phyloP scores from a whole-genome alignment of 2,329 filamentous ascomycete genomes.

The Neopestalotiopsis clavispora region DNA sequence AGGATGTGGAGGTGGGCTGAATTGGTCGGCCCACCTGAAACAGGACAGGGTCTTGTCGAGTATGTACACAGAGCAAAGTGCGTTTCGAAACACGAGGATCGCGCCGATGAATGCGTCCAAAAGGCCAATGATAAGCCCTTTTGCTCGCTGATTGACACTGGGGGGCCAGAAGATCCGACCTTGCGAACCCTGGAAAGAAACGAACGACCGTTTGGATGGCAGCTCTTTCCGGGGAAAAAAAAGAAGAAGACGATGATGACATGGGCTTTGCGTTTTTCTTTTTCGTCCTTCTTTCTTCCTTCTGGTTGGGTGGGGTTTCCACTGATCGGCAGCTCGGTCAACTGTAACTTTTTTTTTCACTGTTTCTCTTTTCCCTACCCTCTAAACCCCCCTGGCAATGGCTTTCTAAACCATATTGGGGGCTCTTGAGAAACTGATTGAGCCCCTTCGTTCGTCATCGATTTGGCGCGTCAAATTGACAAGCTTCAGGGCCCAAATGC shows the following conservation, averaged over 20 bases:
- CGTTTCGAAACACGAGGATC: constrained; percentile 17
- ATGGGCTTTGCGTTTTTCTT: not conserved
- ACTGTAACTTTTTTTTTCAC: not conserved
- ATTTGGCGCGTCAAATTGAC: constrained; percentile 1
- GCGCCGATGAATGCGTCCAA: constrained; percentile 1
- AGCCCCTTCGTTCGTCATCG: not conserved
- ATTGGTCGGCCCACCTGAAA: constrained; percentile 18
- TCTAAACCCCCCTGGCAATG: not conserved
- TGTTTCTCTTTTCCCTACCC: not conserved
- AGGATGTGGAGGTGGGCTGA: constrained; percentile 18
- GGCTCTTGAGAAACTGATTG: not conserved
- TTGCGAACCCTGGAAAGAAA: not conserved
- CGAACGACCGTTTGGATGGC: not conserved
- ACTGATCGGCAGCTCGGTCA: not conserved
- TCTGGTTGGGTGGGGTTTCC: not conserved
- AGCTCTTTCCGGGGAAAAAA: constrained; percentile 1
- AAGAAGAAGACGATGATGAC: not conserved
- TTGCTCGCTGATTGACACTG: not conserved
- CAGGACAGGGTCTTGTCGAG: not conserved
- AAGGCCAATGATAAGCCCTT: constrained; percentile 7
- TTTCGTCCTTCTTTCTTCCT: not conserved
- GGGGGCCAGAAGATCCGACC: not conserved
- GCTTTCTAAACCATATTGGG: not conserved
- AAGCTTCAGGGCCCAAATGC: not conserved
- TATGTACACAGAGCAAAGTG: not conserved